A percentile compares a stretch with the other conserved stretches of the same genome.
These are phyloP conservation scores for Solanum medicagineum DNA, from an alignment of 257 asterid genomes.

Conservation along the genomic window DNA sequence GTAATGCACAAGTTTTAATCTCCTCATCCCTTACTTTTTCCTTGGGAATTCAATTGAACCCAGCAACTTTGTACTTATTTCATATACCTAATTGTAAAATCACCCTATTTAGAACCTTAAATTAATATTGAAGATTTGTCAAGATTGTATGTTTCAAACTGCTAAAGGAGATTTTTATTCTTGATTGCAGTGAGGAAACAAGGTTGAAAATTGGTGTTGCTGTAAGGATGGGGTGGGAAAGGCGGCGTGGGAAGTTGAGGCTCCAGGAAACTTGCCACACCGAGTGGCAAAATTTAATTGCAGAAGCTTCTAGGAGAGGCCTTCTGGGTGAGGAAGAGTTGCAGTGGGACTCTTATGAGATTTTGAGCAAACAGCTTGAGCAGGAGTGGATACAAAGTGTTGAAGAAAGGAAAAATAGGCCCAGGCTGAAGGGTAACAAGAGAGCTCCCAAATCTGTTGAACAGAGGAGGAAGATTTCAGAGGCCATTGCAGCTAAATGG, in stretches of 20 bases:
- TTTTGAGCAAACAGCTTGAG: conserved; percentile 42
- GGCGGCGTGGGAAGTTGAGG: conserved; percentile 50
- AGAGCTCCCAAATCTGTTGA: conserved; percentile 87
- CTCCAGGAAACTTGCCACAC: conserved; percentile 72
- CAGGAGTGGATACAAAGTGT: conserved; percentile 62
- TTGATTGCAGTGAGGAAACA: conserved; percentile 54
- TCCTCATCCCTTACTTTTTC: not conserved
- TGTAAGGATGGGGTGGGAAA: conserved; percentile 88
- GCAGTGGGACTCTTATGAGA: conserved; percentile 71
- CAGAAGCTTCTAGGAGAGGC: conserved; percentile 56
- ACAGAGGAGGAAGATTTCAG: conserved; percentile 83
- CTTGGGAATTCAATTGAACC: not conserved
- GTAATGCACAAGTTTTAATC: not conserved
- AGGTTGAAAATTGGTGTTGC: conserved; percentile 67
- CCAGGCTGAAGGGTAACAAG: conserved; percentile 54
- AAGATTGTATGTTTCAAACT: not conserved
- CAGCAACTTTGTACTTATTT: not conserved
- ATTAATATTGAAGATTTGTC: not conserved
- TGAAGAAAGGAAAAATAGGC: conserved; percentile 37
- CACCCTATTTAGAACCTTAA: not conserved
- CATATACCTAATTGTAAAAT: not conserved
- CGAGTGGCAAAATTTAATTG: conserved; percentile 81
- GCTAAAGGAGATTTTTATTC: not conserved
- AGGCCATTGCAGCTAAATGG: conserved; percentile 92
- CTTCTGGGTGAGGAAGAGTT: conserved; percentile 60